Percentiles rank a stretch among this genome's conserved stretches.
Conservation (phyloP, 495 filamentous ascomycete species). For the Lineolata rhizophorae region DNA sequence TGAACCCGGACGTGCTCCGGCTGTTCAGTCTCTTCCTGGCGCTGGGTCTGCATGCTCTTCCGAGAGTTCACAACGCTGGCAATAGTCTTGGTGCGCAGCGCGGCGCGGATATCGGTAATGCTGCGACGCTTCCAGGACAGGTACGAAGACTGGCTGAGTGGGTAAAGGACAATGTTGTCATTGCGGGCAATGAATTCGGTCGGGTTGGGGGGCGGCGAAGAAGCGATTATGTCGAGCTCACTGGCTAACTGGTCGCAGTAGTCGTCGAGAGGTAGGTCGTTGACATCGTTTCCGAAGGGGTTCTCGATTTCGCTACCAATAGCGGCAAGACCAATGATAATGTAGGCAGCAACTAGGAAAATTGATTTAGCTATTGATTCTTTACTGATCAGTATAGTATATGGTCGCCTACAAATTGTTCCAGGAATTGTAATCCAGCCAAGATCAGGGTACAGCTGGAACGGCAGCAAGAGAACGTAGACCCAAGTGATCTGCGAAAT, state of each 20-base stretch:
- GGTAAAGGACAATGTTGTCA: slow-evolving; percentile 46
- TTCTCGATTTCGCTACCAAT: slow-evolving; percentile 75
- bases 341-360: slow-evolving; percentile 57
- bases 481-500: slow-evolving; percentile 78
- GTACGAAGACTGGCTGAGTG: slow-evolving; percentile 35
- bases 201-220: slow-evolving; percentile 29
- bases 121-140: slow-evolving; percentile 36
- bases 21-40: too few species aligned
- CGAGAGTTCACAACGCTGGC: background rate
- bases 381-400: too few species aligned
- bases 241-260: slow-evolving; percentile 50
- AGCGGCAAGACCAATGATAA: slow-evolving; percentile 56
- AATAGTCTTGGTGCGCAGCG: slow-evolving; percentile 13
- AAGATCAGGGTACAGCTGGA: slow-evolving; percentile 46
- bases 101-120: slow-evolving; percentile 34
- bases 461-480: slow-evolving; percentile 64
- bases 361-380: too few species aligned
- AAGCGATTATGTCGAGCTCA: slow-evolving; percentile 55
- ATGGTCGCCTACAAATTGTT: too few species aligned
- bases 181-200: slow-evolving; percentile 33
- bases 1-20: too few species aligned
- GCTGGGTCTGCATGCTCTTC: slow-evolving; percentile 1
- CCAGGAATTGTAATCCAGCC: slow-evolving; percentile 69
- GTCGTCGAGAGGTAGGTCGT: slow-evolving; percentile 59
- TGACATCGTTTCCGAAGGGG: slow-evolving; percentile 72